Evolutionary conservation across 1,284 basidiomycete species (phyloP).

Genomic region (Tilletia horrida): DNA sequence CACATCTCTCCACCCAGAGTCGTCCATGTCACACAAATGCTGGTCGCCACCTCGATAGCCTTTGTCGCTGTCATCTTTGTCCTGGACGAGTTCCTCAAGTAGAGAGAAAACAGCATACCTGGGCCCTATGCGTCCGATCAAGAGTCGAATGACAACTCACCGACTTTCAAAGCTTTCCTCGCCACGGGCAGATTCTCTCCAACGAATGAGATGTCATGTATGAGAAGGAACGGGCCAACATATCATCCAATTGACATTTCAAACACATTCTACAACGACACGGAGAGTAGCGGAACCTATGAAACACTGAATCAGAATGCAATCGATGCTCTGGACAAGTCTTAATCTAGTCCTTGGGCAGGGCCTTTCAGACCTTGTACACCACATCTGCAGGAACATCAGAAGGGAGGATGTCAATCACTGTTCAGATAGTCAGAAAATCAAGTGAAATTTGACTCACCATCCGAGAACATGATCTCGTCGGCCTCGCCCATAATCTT

Average conservation of each 20-base stretch:
- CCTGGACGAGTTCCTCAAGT: neutral
- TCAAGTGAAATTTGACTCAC: conserved; percentile 36
- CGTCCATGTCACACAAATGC: neutral
- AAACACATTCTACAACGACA: too few species aligned
- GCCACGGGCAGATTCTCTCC: too few species aligned
- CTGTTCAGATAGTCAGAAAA: neutral
- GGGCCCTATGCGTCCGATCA: too few species aligned
- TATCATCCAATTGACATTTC: too few species aligned
- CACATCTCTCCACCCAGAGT: neutral
- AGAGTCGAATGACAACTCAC: too few species aligned
- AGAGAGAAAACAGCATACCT: too few species aligned
- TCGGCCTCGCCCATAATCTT: conserved; percentile 72
- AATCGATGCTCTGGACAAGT: neutral
- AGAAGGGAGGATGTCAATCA: neutral
- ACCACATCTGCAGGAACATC: conserved; percentile 23
- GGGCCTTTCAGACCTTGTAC: conserved; percentile 30
- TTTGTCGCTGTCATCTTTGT: conserved; percentile 4
- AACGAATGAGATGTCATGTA: too few species aligned
- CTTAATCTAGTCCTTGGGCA: neutral
- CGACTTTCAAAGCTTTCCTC: too few species aligned
- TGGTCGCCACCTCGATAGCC: neutral
- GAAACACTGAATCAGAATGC: neutral
- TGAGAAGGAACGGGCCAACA: too few species aligned
- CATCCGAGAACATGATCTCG: conserved; percentile 82
- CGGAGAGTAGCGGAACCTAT: neutral